These are phyloP conservation scores for Entomortierella beljakovae DNA, from an alignment of 192 early-diverging fungal genomes.

Conservation along the genomic window DNA sequence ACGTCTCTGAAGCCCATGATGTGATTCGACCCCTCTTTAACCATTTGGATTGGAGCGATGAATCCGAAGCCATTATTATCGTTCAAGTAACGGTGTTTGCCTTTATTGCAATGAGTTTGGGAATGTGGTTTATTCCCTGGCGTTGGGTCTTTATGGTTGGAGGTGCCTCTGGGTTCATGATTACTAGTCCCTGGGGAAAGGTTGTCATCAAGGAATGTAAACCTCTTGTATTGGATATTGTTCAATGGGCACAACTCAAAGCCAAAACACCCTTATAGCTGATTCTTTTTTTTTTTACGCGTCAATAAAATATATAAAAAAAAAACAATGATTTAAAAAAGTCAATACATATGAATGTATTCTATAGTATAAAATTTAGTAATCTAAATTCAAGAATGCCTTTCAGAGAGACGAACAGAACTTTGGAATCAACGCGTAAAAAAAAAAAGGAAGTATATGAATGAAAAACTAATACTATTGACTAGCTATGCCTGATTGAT, in stretches of 20 bases:
- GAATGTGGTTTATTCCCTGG: constrained; percentile 63
- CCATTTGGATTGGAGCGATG: constrained; percentile 66
- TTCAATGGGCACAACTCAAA: constrained; percentile 28
- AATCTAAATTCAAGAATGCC: too few relatives aligned
- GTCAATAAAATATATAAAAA: too few relatives aligned
- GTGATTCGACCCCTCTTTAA: constrained; percentile 46
- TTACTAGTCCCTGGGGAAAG: constrained; percentile 70
- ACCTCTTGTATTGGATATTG: constrained; percentile 26
- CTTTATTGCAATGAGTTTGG: constrained; percentile 41
- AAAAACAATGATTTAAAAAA: too few relatives aligned
- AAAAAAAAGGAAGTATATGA: too few relatives aligned
- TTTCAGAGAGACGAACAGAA: too few relatives aligned
- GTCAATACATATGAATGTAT: too few relatives aligned
- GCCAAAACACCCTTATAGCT: background rate
- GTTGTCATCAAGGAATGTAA: constrained; percentile 32
- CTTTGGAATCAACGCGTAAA: too few relatives aligned
- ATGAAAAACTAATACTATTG: too few relatives aligned
- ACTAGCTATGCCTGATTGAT: too few relatives aligned
- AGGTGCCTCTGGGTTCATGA: constrained; percentile 69
- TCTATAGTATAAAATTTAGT: too few relatives aligned
- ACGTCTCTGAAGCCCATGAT: constrained; percentile 64
- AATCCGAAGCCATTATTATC: constrained; percentile 56
- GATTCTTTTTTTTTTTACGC: too few relatives aligned
- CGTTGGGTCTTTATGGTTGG: constrained; percentile 58
- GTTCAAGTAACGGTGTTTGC: constrained; percentile 53